phyloP scores from a whole-genome alignment of 192 early-diverging fungal genomes.

The Kickxella alabastrina region DNA sequence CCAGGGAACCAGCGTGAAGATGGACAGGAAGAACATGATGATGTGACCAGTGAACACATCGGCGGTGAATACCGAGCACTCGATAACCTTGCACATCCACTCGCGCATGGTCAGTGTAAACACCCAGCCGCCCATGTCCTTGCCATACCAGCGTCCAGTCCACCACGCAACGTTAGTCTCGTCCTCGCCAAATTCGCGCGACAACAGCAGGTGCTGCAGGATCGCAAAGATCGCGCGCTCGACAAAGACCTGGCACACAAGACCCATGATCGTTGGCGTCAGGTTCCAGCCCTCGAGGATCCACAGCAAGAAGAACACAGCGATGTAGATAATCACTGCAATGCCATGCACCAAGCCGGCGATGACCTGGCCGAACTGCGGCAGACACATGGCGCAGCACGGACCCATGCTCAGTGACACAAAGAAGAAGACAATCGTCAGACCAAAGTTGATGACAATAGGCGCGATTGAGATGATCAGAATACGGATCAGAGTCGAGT shows the following conservation, averaged over 20 bases:
- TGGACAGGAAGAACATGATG: slow-evolving; percentile 69
- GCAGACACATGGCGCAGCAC: slow-evolving; percentile 58
- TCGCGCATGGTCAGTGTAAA: slow-evolving; percentile 75
- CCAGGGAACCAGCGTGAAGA: slow-evolving; percentile 68
- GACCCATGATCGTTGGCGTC: slow-evolving; percentile 60
- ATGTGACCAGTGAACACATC: slow-evolving; percentile 77
- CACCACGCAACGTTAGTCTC: slow-evolving; percentile 83
- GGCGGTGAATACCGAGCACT: slow-evolving; percentile 75
- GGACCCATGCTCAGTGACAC: slow-evolving; percentile 64
- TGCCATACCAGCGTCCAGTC: slow-evolving; percentile 79
- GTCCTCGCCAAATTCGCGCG: slow-evolving; percentile 80
- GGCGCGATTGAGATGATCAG: slow-evolving; percentile 65
- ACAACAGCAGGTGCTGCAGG: slow-evolving; percentile 64
- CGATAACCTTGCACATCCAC: slow-evolving; percentile 78
- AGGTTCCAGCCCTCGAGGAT: slow-evolving; percentile 65
- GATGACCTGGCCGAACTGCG: slow-evolving; percentile 70
- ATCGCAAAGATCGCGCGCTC: slow-evolving; percentile 68
- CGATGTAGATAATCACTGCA: slow-evolving; percentile 60
- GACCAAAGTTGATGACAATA: slow-evolving; percentile 64
- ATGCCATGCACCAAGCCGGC: slow-evolving; percentile 62
- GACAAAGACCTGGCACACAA: slow-evolving; percentile 62
- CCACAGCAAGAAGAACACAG: slow-evolving; percentile 63
- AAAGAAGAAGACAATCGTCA: slow-evolving; percentile 59
- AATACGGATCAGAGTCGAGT: slow-evolving; percentile 57
- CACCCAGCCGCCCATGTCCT: slow-evolving; percentile 63